These are phyloP conservation scores for Neocucurbitaria cava DNA, from an alignment of 2,329 filamentous ascomycete species.

Conservation along the genomic window DNA sequence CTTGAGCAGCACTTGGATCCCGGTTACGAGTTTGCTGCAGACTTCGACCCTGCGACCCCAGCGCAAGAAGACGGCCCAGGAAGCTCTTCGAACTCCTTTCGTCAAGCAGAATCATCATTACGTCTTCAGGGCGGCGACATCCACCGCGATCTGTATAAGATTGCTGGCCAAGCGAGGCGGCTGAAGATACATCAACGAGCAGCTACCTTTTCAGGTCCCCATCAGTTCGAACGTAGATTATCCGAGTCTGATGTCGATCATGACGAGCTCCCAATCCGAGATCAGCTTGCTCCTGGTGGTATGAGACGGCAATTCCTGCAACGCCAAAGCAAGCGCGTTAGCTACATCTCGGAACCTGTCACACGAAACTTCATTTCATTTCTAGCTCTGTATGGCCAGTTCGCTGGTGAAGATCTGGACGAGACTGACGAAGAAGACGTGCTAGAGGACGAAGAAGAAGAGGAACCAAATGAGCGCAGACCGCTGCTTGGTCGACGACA, in stretches of 20 bases:
- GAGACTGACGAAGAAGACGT: constrained; percentile 65
- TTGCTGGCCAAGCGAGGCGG: constrained; percentile 64
- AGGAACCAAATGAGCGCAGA: constrained; percentile 63
- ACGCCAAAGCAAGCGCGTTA: constrained; percentile 49
- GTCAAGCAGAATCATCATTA: constrained; percentile 66
- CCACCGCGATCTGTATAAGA: constrained; percentile 78
- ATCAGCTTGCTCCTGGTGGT: constrained; percentile 59
- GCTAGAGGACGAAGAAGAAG: constrained; percentile 60
- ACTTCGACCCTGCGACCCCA: constrained; percentile 48
- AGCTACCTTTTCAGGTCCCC: constrained; percentile 70
- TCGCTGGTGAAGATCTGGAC: constrained; percentile 74
- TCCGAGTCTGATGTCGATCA: constrained; percentile 37
- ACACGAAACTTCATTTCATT: constrained; percentile 78
- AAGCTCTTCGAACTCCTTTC: constrained; percentile 30
- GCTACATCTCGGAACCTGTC: constrained; percentile 60
- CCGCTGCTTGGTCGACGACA: constrained; percentile 67
- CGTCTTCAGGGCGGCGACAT: constrained; percentile 78
- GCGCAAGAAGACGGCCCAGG: constrained; percentile 29
- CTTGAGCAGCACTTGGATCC: constrained; percentile 53
- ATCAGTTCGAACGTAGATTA: constrained; percentile 26
- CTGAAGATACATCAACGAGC: constrained; percentile 61
- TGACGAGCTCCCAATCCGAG: constrained; percentile 51
- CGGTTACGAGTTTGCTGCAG: constrained; percentile 50
- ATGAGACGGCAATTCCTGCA: constrained; percentile 62
- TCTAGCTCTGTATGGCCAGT: constrained; percentile 76